These are phyloP conservation scores for Rhizoctonia solani DNA, from an alignment of 1,284 basidiomycete genomes.

Conservation along the genomic window DNA sequence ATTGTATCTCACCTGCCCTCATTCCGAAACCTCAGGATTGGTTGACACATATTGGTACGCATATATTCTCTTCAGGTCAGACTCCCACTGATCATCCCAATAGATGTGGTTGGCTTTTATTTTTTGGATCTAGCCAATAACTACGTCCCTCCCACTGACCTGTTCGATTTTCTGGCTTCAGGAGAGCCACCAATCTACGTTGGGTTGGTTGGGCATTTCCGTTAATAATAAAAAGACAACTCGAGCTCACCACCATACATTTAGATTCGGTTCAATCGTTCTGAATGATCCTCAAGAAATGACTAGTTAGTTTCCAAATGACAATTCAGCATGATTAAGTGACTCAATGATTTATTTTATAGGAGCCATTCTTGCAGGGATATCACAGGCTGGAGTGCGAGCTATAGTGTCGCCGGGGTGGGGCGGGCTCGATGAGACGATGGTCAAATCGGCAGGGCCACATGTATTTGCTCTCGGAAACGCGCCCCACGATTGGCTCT, in stretches of 20 bases:
- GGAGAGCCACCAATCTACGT: conserved; percentile 64
- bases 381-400: conserved; percentile 56
- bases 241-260: not conserved
- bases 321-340: not conserved
- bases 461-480: conserved; percentile 64
- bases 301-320: conserved; percentile 48
- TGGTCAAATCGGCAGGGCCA: conserved; percentile 50
- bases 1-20: conserved; percentile 65
- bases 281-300: conserved; percentile 62
- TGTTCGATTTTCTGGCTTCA: conserved; percentile 53
- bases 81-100: not conserved
- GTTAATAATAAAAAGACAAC: not conserved
- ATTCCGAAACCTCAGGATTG: conserved; percentile 67
- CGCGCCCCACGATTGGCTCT: conserved; percentile 74
- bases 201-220: conserved; percentile 47
- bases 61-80: not conserved
- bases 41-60: conserved; percentile 59
- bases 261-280: conserved; percentile 64
- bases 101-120: conserved; percentile 68
- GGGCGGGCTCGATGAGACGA: conserved; percentile 58
- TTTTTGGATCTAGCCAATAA: conserved; percentile 57
- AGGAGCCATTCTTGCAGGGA: conserved; percentile 59
- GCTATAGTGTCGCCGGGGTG: conserved; percentile 67
- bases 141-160: conserved; percentile 54
- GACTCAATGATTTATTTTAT: conserved; percentile 38